A percentile compares a stretch with the other conserved stretches of the same genome.
These are phyloP conservation scores for Eragrostis tef DNA, from an alignment of 202 grass and related monocot genomes.

Conservation along the genomic window DNA sequence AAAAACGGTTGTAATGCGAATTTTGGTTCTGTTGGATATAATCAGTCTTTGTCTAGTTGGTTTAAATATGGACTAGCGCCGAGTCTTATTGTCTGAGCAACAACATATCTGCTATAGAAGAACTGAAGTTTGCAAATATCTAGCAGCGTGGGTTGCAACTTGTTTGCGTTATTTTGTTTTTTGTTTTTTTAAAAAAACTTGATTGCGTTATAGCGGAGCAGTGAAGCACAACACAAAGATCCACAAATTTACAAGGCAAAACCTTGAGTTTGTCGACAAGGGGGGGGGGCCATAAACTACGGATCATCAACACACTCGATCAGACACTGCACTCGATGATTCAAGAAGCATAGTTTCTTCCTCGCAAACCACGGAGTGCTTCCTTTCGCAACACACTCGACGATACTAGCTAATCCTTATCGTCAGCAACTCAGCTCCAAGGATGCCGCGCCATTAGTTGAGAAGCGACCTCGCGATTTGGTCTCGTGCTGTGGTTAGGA, in stretches of 20 bases:
- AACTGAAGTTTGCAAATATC: not conserved
- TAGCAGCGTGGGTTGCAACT: not conserved
- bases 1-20: not conserved
- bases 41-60: not conserved
- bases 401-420: not conserved
- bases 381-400: no score
- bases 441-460: slow-evolving; percentile 47
- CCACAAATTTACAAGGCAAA: not conserved
- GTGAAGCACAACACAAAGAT: not conserved
- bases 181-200: no score
- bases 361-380: slow-evolving; percentile 22
- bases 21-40: slow-evolving; percentile 5
- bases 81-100: not conserved
- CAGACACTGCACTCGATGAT: slow-evolving; percentile 19
- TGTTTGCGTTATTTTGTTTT: not conserved
- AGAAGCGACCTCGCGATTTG: slow-evolving; percentile 80
- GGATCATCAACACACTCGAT: not conserved
- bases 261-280: not conserved
- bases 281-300: not conserved
- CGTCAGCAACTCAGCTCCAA: slow-evolving; percentile 9
- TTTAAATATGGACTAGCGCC: slow-evolving; percentile 9
- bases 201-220: not conserved
- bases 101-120: not conserved
- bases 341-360: not conserved
- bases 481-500: slow-evolving; percentile 63